Evolutionary conservation across 208 protist species (phyloP), one percentile per base, ranked within the genome.

Genomic region (Balamuthia mandrillaris): DNA sequence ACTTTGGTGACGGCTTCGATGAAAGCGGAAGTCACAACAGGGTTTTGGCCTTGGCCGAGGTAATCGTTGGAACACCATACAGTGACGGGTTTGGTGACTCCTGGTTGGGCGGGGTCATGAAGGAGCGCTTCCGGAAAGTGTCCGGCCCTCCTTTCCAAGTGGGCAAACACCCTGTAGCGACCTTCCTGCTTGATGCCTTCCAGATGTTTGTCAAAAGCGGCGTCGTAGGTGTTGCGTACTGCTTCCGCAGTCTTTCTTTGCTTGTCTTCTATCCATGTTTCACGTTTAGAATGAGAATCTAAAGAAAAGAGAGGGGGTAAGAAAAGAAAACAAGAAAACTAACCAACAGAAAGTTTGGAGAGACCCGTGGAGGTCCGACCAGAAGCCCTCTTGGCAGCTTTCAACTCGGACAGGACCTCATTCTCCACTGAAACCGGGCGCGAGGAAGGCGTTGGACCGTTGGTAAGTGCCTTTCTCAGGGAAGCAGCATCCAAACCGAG

Each of bases 31-130:
- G 94, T 27, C 2, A 95, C 95, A 1, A 84, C 78, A 21, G 84
- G 85, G 70, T 96, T 68, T 52, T 95, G 92, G 49, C 94, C 92
- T 94, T 96, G 96, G 33, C 93, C 93, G 33, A 96, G 85, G 83
- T 96, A 96, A 79, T 96, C 95, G 82, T 96, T 96, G 56, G 85
- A 92, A 81, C 95, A 96, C 95, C 94, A 96, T 35, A 96, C 92
- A 18, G 92, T 91, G 33, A 96, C 89, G 44, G 77, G 77, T n/a
- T n/a, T n/a, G n/a, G n/a, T n/a, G n/a, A n/a, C n/a, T n/a, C n/a
- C n/a, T n/a, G n/a, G n/a, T n/a, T n/a, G n/a, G n/a, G n/a, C n/a
- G n/a, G n/a, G n/a, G 14, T 90, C 51, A 74, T 74, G 63, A 21
- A 75, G 81, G 3, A 51, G 35, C 7, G 81, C 81, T 24, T 79